Percentiles rank a stretch among this genome's conserved stretches.
These are phyloP conservation scores for Candida albicans DNA, from an alignment of 1,139 yeast species.

Conservation along the genomic window DNA sequence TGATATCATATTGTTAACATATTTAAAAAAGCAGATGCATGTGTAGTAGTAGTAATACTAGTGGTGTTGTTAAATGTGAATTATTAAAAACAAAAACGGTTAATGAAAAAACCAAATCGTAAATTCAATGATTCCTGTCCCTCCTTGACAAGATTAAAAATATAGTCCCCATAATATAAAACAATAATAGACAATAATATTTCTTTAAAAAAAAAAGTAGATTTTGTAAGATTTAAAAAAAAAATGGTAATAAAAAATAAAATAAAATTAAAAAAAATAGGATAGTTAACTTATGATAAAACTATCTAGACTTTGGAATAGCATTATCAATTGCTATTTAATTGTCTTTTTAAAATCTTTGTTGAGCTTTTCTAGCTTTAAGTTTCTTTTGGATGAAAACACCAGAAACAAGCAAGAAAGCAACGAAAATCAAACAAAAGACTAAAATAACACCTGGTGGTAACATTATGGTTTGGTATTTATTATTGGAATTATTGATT, in stretches of 20 bases:
- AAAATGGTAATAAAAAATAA: background rate
- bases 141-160: too few relatives aligned
- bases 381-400: constrained; percentile 38
- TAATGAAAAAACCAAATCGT: too few relatives aligned
- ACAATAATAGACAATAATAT: background rate
- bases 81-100: too few relatives aligned
- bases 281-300: too few relatives aligned
- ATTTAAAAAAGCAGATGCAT: background rate
- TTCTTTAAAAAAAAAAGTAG: background rate
- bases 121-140: too few relatives aligned
- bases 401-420: constrained; percentile 37
- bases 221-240: background rate
- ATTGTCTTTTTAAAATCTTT: constrained; percentile 45
- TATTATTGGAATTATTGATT: background rate
- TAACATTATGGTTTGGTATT: constrained; percentile 32
- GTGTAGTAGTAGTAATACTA: background rate
- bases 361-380: constrained; percentile 46
- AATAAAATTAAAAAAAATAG: constrained; percentile 2
- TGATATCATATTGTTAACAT: background rate
- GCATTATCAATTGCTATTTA: too few relatives aligned
- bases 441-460: constrained; percentile 56
- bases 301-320: too few relatives aligned
- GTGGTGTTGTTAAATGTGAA: too few relatives aligned
- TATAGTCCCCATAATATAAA: too few relatives aligned
- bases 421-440: constrained; percentile 47